phyloP scores from a whole-genome alignment of 441 rosid genomes.

The Arabidopsis lyrata region DNA sequence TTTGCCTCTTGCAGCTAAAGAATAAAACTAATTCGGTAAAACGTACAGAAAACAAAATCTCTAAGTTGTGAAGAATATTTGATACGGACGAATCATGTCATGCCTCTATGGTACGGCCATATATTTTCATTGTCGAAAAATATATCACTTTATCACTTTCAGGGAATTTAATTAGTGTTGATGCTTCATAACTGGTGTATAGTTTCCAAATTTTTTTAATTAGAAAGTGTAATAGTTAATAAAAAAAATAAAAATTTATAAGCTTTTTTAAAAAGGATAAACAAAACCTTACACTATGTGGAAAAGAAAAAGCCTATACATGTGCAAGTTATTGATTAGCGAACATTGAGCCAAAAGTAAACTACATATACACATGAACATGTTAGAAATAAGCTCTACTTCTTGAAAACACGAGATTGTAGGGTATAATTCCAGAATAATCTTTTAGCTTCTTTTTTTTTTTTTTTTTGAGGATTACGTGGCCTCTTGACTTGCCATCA shows the following conservation, averaged over 20 bases:
- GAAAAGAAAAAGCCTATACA: background rate
- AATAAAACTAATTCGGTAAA: constrained; percentile 21
- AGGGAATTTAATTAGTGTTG: background rate
- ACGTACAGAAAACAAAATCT: constrained; percentile 27
- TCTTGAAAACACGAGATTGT: constrained; percentile 33
- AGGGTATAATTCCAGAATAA: constrained; percentile 34
- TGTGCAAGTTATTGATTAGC: background rate
- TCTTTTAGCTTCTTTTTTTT: background rate
- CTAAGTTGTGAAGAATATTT: constrained; percentile 34
- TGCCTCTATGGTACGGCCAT: constrained; percentile 29
- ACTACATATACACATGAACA: background rate
- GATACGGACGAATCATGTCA: constrained; percentile 33
- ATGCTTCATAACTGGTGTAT: background rate
- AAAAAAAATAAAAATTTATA: background rate
- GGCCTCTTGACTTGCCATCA: constrained; percentile 21
- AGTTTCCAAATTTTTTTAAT: background rate
- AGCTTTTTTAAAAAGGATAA: background rate
- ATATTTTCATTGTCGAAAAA: constrained; percentile 13
- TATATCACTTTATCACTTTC: background rate
- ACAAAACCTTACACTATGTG: background rate
- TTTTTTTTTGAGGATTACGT: constrained; percentile 28
- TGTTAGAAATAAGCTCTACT: background rate
- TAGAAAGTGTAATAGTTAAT: background rate
- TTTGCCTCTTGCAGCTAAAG: constrained; percentile 31
- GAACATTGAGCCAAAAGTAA: background rate